Percentiles rank a stretch among this genome's conserved stretches.
These are phyloP conservation scores for Cinnamomum chago DNA, from an alignment of 164 flowering plant species.

Conservation along the genomic window DNA sequence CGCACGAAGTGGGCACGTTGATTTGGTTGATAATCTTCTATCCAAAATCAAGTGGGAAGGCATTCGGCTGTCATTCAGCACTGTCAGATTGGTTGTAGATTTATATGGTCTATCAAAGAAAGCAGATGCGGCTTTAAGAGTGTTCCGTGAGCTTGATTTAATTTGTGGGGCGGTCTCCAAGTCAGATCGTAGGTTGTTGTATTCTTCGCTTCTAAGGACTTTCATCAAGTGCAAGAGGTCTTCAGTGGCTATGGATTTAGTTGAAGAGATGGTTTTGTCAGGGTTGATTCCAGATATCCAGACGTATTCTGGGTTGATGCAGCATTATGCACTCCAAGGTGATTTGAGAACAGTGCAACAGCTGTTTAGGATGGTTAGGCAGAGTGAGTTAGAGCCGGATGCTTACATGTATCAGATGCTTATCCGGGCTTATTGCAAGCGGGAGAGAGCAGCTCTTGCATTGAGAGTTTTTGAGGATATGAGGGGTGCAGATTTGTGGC, in stretches of 20 bases:
- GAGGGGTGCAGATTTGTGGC: constrained; percentile 47
- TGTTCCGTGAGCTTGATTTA: constrained; percentile 46
- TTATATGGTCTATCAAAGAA: constrained; percentile 74
- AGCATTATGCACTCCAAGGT: constrained; percentile 70
- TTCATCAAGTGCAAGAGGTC: constrained; percentile 63
- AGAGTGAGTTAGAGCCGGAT: constrained; percentile 73
- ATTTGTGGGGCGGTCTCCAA: constrained; percentile 50
- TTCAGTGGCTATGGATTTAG: constrained; percentile 47
- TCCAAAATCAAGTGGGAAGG: constrained; percentile 57
- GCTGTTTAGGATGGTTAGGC: constrained; percentile 69
- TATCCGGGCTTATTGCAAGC: constrained; percentile 67
- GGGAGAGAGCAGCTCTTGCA: constrained; percentile 69
- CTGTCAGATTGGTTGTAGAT: constrained; percentile 66
- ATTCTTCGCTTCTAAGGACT: constrained; percentile 73
- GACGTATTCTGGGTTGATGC: constrained; percentile 80
- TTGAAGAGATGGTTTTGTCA: constrained; percentile 65
- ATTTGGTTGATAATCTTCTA: constrained; percentile 62
- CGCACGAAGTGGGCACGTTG: constrained; percentile 60
- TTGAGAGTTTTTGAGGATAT: constrained; percentile 78
- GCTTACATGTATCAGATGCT: constrained; percentile 67
- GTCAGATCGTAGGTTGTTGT: constrained; percentile 48
- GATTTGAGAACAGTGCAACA: constrained; percentile 70
- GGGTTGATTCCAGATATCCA: constrained; percentile 70
- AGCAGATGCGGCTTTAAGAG: constrained; percentile 69
- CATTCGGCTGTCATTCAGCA: constrained; percentile 56